Base-by-base conservation (phyloP, 2,329 filamentous ascomycete genomes). In the Fusarium drepaniforme region DNA sequence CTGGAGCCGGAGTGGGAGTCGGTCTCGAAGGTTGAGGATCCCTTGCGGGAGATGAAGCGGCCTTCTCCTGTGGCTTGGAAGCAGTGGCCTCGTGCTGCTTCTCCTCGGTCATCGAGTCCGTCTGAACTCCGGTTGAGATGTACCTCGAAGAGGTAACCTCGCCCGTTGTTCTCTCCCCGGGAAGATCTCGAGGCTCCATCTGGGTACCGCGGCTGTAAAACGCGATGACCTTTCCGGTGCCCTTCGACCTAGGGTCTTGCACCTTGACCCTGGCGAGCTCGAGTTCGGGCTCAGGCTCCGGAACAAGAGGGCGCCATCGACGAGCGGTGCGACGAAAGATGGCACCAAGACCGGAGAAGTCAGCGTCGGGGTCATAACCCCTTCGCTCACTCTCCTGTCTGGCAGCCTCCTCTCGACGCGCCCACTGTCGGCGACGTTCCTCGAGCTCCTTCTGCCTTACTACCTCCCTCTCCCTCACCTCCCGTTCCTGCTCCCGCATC, bases 161-260 rank as follows among this genome's bases (percentile, higher is more conserved):
- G 11, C n/a, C 42, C 30, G 25, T 9, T 13, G 8, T 11, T 53
- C 49, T 16, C 25, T 53, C 49, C 16, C 25, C 28, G 23, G n/a
- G 33, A 33, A 70, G 15, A 28, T 49, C 70, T 46, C 12, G n/a
- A 12, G 40, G 57, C 13, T 68, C 62, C 18, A 56, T 63, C 61
- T 75, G 72, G 25, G 66, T 70, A 33, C 65, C 53, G 23, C 63
- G 63, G 12, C 25, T 42, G 23, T 33, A 65, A 30, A 30, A 46
- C 35, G 11, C 16, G 38, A 46, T 42, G 49, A 59, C 23, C 38
- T 35, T 64, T 49, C 44, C 37, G 15, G 37, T 11, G 4, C 30
- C 25, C 49, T 33, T 53, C 16, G 37, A 35, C 23, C 30, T 37
- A 15, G 51, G 62, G 3, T 57, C 46, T 11, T 18, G 49, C 23